phyloP scores from a whole-genome alignment of 192 early-diverging fungal species.

The Mortierella claussenii region DNA sequence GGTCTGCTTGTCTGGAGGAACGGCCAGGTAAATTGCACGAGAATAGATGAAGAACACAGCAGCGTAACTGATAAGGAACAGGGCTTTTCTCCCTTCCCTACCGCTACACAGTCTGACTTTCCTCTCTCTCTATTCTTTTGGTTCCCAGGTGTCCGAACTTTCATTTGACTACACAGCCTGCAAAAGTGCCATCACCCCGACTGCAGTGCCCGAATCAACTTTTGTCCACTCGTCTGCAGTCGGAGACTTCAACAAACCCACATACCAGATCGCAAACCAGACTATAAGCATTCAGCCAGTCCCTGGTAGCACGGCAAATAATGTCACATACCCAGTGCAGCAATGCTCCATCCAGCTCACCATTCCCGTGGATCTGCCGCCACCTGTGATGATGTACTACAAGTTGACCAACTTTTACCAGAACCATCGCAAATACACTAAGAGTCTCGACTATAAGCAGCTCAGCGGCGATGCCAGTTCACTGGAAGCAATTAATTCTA shows the following conservation, averaged over 20 bases:
- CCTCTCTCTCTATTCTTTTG: constrained; percentile 4
- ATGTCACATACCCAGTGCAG: constrained; percentile 30
- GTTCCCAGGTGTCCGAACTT: constrained; percentile 56
- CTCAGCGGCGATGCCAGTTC: constrained; percentile 71
- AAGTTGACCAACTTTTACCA: constrained; percentile 98
- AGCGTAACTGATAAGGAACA: background rate
- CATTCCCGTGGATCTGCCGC: constrained; percentile 72
- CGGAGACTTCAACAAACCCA: constrained; percentile 11
- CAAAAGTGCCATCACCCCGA: constrained; percentile 7
- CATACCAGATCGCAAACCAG: constrained; percentile 1
- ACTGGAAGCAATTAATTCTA: constrained; percentile 40
- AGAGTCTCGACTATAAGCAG: constrained; percentile 88
- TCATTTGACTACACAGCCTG: constrained; percentile 62
- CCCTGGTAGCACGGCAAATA: background rate
- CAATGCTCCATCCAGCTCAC: constrained; percentile 76
- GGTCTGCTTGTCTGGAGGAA: constrained; percentile 87
- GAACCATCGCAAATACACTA: constrained; percentile 97
- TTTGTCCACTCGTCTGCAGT: constrained; percentile 28
- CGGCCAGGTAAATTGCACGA: constrained; percentile 48
- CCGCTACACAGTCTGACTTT: background rate
- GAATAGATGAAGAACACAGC: background rate
- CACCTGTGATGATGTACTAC: constrained; percentile 93
- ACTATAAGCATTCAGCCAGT: background rate
- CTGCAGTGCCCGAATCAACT: constrained; percentile 8
- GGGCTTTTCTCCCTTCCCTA: too few relatives aligned